Evolutionary conservation across 1,139 yeast species (phyloP).

Genomic region (Hemisphaericaspora lyxosophila): DNA sequence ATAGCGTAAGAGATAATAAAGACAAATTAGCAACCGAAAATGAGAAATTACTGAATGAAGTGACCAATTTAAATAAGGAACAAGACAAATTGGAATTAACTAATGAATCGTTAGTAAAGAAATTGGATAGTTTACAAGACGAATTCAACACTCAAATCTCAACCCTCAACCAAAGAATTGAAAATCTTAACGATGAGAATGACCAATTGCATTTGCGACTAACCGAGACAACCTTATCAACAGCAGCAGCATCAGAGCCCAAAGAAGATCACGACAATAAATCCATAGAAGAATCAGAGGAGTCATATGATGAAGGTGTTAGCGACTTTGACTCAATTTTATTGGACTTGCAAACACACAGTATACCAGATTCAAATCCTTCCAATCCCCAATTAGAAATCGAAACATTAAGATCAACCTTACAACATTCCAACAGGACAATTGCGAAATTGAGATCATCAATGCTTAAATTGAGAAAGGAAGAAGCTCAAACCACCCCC

Average conservation of each 20-base stretch:
- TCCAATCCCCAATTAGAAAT: slow-evolving; percentile 57
- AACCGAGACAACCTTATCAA: slow-evolving; percentile 6
- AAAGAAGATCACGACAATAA: slow-evolving; percentile 17
- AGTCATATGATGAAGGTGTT: slow-evolving; percentile 27
- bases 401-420: slow-evolving; percentile 66
- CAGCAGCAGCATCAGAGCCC: neutral
- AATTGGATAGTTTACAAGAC: slow-evolving; percentile 33
- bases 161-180: slow-evolving; percentile 50
- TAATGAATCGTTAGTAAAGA: slow-evolving; percentile 37
- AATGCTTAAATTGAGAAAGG: slow-evolving; percentile 41
- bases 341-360: slow-evolving; percentile 29
- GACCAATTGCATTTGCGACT: slow-evolving; percentile 51
- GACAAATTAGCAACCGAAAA: slow-evolving; percentile 31
- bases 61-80: slow-evolving; percentile 37
- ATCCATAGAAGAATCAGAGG: slow-evolving; percentile 15
- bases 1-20: slow-evolving; percentile 24
- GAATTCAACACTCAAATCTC: slow-evolving; percentile 40
- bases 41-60: slow-evolving; percentile 33
- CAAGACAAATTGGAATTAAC: slow-evolving; percentile 50
- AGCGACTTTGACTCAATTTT: slow-evolving; percentile 37
- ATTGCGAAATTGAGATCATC: slow-evolving; percentile 55
- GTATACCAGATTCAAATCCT: slow-evolving; percentile 38
- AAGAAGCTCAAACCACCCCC: slow-evolving; percentile 8
- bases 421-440: slow-evolving; percentile 64
- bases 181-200: slow-evolving; percentile 64